Percentiles rank a stretch among this genome's conserved stretches.
Evolutionary conservation across 1,139 yeast genomes (phyloP).

Genomic region (Pneumocystis jirovecii): DNA sequence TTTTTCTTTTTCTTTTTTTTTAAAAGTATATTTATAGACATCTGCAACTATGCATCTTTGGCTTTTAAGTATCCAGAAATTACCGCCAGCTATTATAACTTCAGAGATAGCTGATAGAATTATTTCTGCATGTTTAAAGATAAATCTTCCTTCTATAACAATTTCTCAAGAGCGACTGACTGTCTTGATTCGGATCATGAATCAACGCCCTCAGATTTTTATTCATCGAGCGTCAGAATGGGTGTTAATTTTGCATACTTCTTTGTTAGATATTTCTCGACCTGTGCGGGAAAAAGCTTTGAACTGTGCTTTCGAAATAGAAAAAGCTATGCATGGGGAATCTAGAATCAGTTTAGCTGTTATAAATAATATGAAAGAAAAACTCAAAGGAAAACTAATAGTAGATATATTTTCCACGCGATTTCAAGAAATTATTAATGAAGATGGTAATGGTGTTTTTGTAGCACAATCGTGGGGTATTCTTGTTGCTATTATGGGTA

Average conservation of each 20-base stretch:
- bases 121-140: constrained; percentile 1
- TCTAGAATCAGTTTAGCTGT: constrained; percentile 3
- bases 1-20: background rate
- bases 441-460: constrained; percentile 13
- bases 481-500: constrained; percentile 11
- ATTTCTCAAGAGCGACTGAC: constrained; percentile 8
- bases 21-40: background rate
- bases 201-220: constrained; percentile 6
- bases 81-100: constrained; percentile 1
- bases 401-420: constrained; percentile 10
- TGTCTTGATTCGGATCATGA: constrained; percentile 7
- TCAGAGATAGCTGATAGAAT: constrained; percentile 8
- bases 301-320: constrained; percentile 2
- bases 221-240: constrained; percentile 3
- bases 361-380: constrained; percentile 4
- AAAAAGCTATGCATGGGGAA: constrained; percentile 1
- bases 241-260: background rate
- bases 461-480: constrained; percentile 14
- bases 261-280: constrained; percentile 3
- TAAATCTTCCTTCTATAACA: constrained; percentile 7
- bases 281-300: constrained; percentile 5
- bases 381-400: constrained; percentile 2
- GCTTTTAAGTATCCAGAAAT: constrained; percentile 9
- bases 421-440: constrained; percentile 9
- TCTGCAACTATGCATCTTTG: constrained; percentile 7